Base-by-base conservation (phyloP, 768 basidiomycete species). In the Tephrocybe rancida region DNA sequence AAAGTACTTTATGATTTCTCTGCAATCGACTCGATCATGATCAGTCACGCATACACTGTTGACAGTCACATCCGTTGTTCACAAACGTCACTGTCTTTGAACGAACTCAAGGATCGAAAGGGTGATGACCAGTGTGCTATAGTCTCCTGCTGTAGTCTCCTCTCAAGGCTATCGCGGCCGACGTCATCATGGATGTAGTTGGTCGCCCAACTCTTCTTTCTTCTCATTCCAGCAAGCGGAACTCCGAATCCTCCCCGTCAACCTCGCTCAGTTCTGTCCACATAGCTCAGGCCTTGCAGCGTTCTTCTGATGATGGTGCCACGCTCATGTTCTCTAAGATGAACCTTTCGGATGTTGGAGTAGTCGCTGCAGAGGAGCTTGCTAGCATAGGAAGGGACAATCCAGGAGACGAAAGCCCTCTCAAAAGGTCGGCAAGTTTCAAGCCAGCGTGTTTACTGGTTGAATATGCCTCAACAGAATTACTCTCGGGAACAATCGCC, bases 301-400 rank as follows among this genome's bases (percentile, higher is more conserved):
- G 71, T 53, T 93, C 91, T 39, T 70, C 80, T 6, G 95, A 98
- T 73, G 73, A 78, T 48, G 93, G 94, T 7, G 83, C 84, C 52
- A 96, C 95, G 5, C 76, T 99, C 51, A 86, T 93, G 65, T 81
- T 98, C 44, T 85, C 90, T 55, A 88, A 92, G 69, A 82, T 88
- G 70, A 80, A 80, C 39, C 73, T 98, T 32, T 83, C 85, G 9
- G 86, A 92, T 55, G 81, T 98, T 37, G 86, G 86, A 8, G 81
- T 85, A 58, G 78, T 79, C 38, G 88, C 88, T n/a, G 88, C 85
- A 7, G 81, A 88, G 59, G 86, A 88, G 61, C 82, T 98, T n/a
- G 84, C 84, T 14, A 78, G 74, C 25, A 76, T 84, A 26, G 77
- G 84, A 61, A 70, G 74, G 70, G 71, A 73, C 64, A 75, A 73